phyloP scores from a whole-genome alignment of 192 early-diverging fungal genomes.

The Coemansia sp. region DNA sequence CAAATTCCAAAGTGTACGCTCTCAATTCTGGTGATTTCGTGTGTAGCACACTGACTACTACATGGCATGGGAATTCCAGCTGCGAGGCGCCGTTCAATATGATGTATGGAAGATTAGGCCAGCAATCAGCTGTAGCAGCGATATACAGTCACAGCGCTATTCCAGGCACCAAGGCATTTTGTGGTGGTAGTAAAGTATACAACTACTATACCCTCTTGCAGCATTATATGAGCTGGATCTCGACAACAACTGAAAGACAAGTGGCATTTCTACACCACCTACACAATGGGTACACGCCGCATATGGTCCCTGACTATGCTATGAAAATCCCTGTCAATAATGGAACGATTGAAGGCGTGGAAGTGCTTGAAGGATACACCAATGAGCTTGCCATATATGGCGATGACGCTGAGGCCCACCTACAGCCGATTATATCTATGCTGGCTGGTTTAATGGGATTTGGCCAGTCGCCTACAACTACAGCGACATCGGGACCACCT shows the following conservation, averaged over 20 bases:
- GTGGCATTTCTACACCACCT: background rate
- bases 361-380: background rate
- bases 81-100: constrained; percentile 25
- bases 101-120: constrained; percentile 9
- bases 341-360: background rate
- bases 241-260: background rate
- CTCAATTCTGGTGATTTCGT: constrained; percentile 17
- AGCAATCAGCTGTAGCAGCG: constrained; percentile 7
- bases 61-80: background rate
- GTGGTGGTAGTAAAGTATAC: constrained; percentile 12
- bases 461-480: too few species aligned
- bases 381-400: background rate
- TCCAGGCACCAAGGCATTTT: constrained; percentile 17
- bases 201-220: constrained; percentile 34
- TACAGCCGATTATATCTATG: background rate
- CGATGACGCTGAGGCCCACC: background rate
- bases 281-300: background rate
- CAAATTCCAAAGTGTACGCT: constrained; percentile 4
- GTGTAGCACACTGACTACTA: constrained; percentile 12
- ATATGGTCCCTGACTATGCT: background rate
- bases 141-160: constrained; percentile 30
- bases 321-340: background rate
- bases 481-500: background rate
- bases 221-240: constrained; percentile 34
- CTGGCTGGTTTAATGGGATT: background rate